Percentiles rank a stretch among this genome's conserved stretches.
Evolutionary conservation across 176 grass and related monocot species (phyloP).

Genomic region (Canna indica): DNA sequence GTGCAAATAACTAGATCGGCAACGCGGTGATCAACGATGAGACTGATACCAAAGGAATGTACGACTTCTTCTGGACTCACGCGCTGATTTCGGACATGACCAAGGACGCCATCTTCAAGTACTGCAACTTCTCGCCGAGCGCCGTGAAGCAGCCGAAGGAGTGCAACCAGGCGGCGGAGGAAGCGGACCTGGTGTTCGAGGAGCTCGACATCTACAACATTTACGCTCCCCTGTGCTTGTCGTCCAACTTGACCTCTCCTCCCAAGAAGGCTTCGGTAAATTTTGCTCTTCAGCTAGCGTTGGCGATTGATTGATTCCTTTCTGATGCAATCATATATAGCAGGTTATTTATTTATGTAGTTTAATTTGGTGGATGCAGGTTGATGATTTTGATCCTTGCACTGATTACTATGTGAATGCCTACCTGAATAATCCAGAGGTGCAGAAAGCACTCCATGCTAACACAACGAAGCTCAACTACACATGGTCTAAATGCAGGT

Average conservation of each 20-base stretch:
- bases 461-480: slow-evolving; percentile 63
- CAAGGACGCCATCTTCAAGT: slow-evolving; percentile 28
- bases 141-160: not conserved
- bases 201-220: slow-evolving; percentile 88
- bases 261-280: slow-evolving; percentile 52
- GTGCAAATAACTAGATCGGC: slow-evolving; percentile 66
- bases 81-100: slow-evolving; percentile 72
- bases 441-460: slow-evolving; percentile 73
- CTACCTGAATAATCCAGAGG: slow-evolving; percentile 60
- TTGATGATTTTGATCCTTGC: slow-evolving; percentile 73
- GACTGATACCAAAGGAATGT: slow-evolving; percentile 53
- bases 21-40: slow-evolving; percentile 77
- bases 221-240: slow-evolving; percentile 61
- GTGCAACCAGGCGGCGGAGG: slow-evolving; percentile 18
- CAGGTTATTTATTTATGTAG: no score
- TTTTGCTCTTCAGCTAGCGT: no score
- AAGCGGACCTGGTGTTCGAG: not conserved
- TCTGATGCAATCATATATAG: no score
- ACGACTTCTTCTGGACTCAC: slow-evolving; percentile 87
- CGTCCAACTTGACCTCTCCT: slow-evolving; percentile 16
- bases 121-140: slow-evolving; percentile 57
- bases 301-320: not conserved
- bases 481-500: slow-evolving; percentile 75
- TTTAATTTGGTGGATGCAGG: no score
- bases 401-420: slow-evolving; percentile 58